Conservation (phyloP, 2,329 filamentous ascomycete species). For the Exophiala spinifera region DNA sequence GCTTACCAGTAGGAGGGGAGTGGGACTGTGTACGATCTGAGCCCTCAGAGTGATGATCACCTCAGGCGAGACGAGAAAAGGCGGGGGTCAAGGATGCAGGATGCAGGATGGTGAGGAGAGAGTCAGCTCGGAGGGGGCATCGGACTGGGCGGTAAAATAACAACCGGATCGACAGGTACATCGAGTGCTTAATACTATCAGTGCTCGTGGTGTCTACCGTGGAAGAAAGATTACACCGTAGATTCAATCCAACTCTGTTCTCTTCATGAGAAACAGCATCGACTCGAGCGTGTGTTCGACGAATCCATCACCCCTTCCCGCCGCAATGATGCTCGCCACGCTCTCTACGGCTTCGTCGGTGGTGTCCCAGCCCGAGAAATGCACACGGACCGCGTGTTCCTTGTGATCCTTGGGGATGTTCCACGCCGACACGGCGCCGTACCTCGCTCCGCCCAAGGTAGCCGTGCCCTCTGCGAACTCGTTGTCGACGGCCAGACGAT, state of each 20-base stretch:
- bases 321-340: slow-evolving; percentile 15
- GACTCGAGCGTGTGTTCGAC: slow-evolving; percentile 7
- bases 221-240: no score
- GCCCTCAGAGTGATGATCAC: no score
- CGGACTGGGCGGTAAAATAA: no score
- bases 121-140: no score
- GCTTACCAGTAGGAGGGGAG: no score
- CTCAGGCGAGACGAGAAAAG: no score
- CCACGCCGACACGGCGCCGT: slow-evolving; percentile 19
- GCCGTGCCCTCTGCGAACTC: slow-evolving; percentile 13
- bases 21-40: no score
- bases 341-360: slow-evolving; percentile 13
- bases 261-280: slow-evolving; percentile 18
- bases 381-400: slow-evolving; percentile 16
- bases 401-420: slow-evolving; percentile 20
- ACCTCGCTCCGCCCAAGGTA: slow-evolving; percentile 10
- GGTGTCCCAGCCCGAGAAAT: slow-evolving; percentile 20
- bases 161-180: no score
- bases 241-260: slow-evolving; percentile 16
- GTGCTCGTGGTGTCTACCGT: no score
- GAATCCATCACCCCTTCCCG: slow-evolving; percentile 7
- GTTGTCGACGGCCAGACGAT: slow-evolving; percentile 12
- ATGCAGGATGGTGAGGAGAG: no score
- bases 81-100: no score
- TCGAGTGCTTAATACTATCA: no score